phyloP scores from a whole-genome alignment of 192 early-diverging fungal species.

The Coemansia furcata region DNA sequence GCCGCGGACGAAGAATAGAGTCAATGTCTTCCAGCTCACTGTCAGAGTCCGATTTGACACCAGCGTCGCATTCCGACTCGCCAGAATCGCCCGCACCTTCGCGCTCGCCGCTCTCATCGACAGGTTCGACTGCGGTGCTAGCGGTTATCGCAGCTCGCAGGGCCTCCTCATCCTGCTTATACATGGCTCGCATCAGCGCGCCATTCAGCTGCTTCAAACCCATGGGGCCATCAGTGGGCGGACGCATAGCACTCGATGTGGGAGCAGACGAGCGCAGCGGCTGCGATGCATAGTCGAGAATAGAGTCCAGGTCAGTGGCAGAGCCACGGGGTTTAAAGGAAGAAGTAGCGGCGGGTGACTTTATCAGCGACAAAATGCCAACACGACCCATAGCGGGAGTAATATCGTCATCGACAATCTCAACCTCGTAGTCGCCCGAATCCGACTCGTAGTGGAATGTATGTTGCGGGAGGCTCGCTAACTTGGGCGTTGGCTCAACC shows the following conservation, averaged over 20 bases:
- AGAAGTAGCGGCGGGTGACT: neutral
- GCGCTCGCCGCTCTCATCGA: neutral
- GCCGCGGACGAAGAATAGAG: neutral
- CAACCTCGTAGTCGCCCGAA: slow-evolving; percentile 30
- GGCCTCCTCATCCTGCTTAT: slow-evolving; percentile 15
- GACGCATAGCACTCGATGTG: neutral
- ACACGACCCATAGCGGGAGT: neutral
- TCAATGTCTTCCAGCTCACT: neutral
- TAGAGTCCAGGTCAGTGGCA: slow-evolving; percentile 14
- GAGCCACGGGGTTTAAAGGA: neutral
- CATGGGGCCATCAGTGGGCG: slow-evolving; percentile 19
- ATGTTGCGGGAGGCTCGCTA: neutral
- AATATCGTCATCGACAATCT: slow-evolving; percentile 20
- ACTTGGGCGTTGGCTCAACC: neutral
- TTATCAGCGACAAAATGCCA: neutral
- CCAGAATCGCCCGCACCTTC: neutral
- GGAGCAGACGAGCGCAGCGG: slow-evolving; percentile 15
- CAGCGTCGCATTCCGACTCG: neutral
- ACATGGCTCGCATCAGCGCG: slow-evolving; percentile 33
- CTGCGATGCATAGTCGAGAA: slow-evolving; percentile 37
- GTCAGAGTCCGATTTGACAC: neutral
- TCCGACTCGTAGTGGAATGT: slow-evolving; percentile 19
- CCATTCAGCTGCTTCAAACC: slow-evolving; percentile 29
- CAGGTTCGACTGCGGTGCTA: neutral
- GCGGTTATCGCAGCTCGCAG: neutral